Conservation (phyloP, 2,329 filamentous ascomycete species). For the Apiospora hydei region DNA sequence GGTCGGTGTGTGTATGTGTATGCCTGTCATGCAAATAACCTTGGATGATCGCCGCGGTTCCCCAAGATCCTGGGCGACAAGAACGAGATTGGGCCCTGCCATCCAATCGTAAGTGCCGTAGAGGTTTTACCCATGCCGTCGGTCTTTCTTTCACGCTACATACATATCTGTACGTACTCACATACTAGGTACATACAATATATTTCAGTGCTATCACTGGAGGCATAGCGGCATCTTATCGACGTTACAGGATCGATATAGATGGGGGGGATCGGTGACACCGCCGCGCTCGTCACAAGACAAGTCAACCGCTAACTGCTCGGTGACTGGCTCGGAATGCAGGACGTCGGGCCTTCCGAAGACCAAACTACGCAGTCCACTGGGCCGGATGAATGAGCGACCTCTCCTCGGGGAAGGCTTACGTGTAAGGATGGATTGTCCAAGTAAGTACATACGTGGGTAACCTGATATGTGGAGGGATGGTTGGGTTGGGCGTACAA, state of each 20-base stretch:
- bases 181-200: too few relatives aligned
- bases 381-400: slow-evolving; percentile 3
- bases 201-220: background rate
- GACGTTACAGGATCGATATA: slow-evolving; percentile 2
- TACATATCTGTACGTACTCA: background rate
- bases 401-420: background rate
- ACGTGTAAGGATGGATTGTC: slow-evolving; percentile 12
- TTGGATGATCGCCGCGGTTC: slow-evolving; percentile 27
- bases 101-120: background rate
- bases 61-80: slow-evolving; percentile 25
- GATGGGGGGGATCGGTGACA: slow-evolving; percentile 15
- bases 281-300: background rate
- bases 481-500: slow-evolving; percentile 12
- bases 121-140: background rate
- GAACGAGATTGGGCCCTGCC: slow-evolving; percentile 7
- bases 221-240: background rate
- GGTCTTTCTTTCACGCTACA: background rate
- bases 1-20: background rate
- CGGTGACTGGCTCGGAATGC: slow-evolving; percentile 11
- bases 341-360: slow-evolving; percentile 14
- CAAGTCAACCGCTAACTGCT: background rate
- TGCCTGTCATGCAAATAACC: slow-evolving; percentile 24
- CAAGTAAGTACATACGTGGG: background rate
- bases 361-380: background rate
- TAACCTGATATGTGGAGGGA: slow-evolving; percentile 4